Conservation (phyloP, 768 basidiomycete species). For the Panaeolus cyanescens region DNA sequence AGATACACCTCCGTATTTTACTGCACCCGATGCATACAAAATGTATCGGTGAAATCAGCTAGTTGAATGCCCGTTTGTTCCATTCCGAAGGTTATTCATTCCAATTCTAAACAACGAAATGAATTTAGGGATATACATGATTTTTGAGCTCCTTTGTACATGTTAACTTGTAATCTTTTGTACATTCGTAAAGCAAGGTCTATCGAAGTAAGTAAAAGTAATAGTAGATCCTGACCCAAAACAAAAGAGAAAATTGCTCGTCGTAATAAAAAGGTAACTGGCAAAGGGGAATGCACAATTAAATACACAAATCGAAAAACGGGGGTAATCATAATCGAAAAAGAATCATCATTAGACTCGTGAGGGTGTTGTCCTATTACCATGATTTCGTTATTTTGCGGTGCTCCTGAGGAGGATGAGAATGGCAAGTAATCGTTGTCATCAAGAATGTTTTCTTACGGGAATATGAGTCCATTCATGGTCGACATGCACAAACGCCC, state of each 20-base stretch:
- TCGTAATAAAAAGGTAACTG: neutral
- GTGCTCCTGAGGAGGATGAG: constrained; percentile 41
- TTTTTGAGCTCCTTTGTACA: neutral
- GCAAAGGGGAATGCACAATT: neutral
- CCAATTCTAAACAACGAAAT: neutral
- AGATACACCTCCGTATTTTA: no score
- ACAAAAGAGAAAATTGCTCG: neutral
- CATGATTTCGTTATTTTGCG: constrained; percentile 37
- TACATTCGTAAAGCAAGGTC: neutral
- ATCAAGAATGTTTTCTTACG: constrained; percentile 26
- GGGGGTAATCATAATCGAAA: neutral
- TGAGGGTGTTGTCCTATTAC: neutral
- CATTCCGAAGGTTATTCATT: neutral
- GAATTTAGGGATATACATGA: neutral
- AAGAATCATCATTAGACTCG: neutral
- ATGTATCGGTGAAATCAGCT: no score
- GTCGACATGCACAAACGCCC: constrained; percentile 95
- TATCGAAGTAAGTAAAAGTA: neutral
- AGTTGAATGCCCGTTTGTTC: no score
- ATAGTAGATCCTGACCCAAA: neutral
- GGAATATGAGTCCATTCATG: constrained; percentile 85
- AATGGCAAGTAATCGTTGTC: neutral
- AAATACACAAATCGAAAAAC: neutral
- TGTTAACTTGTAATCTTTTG: neutral
- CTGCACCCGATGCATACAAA: no score